Conservation (phyloP, 2,329 filamentous ascomycete species). For the Aspergillus quadricinctus region DNA sequence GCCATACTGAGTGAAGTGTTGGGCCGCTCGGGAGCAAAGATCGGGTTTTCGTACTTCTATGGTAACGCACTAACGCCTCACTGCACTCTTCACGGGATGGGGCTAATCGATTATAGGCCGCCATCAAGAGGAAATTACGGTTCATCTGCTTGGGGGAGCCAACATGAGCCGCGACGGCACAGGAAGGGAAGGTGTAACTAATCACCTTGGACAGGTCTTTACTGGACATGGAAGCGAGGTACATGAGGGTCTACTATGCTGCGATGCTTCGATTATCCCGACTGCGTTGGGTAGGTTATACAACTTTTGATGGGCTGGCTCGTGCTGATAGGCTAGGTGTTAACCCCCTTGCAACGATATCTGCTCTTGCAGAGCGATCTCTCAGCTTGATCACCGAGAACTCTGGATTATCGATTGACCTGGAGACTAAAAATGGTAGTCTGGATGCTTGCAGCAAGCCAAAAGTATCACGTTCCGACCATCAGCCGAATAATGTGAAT, state of each 20-base stretch:
- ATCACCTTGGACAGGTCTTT: slow-evolving; percentile 60
- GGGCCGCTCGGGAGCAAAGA: not conserved
- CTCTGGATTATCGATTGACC: slow-evolving; percentile 43
- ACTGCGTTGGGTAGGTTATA: slow-evolving; percentile 47
- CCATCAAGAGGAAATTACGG: slow-evolving; percentile 40
- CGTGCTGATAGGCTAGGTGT: slow-evolving; percentile 29
- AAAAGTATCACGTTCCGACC: not conserved
- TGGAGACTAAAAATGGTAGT: slow-evolving; percentile 11
- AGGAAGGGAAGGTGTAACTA: slow-evolving; percentile 54
- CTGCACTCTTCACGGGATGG: slow-evolving; percentile 33
- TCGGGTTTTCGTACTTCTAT: too few species aligned
- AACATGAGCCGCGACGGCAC: slow-evolving; percentile 59
- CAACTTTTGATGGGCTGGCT: too few species aligned
- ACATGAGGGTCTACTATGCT: slow-evolving; percentile 57
- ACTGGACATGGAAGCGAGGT: slow-evolving; percentile 48
- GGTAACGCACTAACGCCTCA: too few species aligned
- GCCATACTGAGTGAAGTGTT: slow-evolving; percentile 5
- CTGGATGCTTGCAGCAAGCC: slow-evolving; percentile 4
- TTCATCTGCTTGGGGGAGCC: slow-evolving; percentile 64
- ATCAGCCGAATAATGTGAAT: not conserved
- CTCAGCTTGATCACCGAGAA: slow-evolving; percentile 49
- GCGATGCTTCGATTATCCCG: slow-evolving; percentile 60
- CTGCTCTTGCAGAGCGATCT: slow-evolving; percentile 62
- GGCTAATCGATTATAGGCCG: slow-evolving; percentile 24
- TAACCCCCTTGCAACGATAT: slow-evolving; percentile 66